Percentiles rank a stretch among this genome's conserved stretches.
These are phyloP conservation scores for Candida arabinofermentans DNA, from an alignment of 805 yeast species.

Conservation along the genomic window DNA sequence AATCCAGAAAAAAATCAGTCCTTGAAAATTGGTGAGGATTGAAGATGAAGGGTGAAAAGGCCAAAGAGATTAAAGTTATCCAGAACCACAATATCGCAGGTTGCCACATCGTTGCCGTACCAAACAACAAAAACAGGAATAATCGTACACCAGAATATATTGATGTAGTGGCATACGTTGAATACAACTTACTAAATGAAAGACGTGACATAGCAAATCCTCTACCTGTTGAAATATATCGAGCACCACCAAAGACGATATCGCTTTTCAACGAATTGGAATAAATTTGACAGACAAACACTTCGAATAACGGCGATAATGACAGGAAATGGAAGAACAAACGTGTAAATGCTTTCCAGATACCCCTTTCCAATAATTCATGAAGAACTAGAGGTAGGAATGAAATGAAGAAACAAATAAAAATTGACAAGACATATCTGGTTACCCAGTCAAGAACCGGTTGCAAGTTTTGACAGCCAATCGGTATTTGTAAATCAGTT, in stretches of 20 bases:
- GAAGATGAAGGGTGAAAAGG: constrained; percentile 48
- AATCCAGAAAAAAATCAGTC: constrained; percentile 45
- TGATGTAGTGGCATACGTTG: constrained; percentile 72
- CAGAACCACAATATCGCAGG: constrained; percentile 61
- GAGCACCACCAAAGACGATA: constrained; percentile 86
- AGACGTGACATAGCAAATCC: constrained; percentile 86
- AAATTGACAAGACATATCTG: constrained; percentile 81
- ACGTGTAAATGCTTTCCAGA: constrained; percentile 67
- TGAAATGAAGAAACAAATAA: constrained; percentile 89
- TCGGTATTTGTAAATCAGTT: constrained; percentile 69
- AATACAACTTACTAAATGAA: constrained; percentile 66
- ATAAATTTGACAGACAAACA: constrained; percentile 90
- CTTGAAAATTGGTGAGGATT: constrained; percentile 52
- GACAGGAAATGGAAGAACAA: constrained; percentile 75
- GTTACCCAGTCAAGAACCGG: constrained; percentile 92
- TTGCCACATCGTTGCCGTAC: constrained; percentile 79
- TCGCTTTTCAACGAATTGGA: constrained; percentile 74
- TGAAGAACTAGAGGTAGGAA: constrained; percentile 85
- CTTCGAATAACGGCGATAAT: constrained; percentile 88
- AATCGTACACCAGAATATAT: constrained; percentile 75
- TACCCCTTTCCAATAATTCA: constrained; percentile 82
- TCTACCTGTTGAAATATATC: constrained; percentile 88
- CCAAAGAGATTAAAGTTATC: constrained; percentile 43
- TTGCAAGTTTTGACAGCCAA: constrained; percentile 79
- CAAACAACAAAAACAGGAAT: constrained; percentile 66